Conservation (phyloP, 345 rosid genomes). For the Rhizophora apiculata region DNA sequence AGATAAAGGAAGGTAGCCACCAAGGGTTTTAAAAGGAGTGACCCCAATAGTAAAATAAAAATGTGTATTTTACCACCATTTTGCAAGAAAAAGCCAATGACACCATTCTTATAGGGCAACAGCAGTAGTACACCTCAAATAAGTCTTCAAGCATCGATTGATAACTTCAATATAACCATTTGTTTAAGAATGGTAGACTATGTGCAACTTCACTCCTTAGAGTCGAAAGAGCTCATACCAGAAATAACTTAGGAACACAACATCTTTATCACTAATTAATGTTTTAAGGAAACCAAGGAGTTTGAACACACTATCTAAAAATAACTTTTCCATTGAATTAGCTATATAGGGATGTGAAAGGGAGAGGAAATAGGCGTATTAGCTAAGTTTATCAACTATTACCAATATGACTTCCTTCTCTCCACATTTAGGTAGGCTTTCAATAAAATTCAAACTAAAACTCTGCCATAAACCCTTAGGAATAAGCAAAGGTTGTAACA, state of each 20-base stretch:
- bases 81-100: not conserved
- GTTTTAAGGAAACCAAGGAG: not conserved
- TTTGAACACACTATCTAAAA: not conserved
- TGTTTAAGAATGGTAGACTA: not conserved
- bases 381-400: too few species aligned
- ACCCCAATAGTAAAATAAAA: too few species aligned
- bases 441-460: not conserved
- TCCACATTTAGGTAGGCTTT: not conserved
- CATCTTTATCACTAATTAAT: not conserved
- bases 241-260: not conserved
- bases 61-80: not conserved
- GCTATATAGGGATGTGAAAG: not conserved
- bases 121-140: not conserved
- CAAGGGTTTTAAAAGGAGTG: not conserved
- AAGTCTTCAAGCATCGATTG: not conserved
- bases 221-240: not conserved
- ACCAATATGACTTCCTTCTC: too few species aligned
- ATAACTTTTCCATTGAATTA: too few species aligned
- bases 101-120: not conserved
- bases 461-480: not conserved
- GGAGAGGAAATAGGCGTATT: not conserved
- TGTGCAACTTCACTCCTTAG: not conserved
- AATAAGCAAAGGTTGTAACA: not conserved
- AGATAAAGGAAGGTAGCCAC: not conserved
- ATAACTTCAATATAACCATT: not conserved